Conservation (phyloP, 2,329 filamentous ascomycete species). For the Epichloe sylvatica region DNA sequence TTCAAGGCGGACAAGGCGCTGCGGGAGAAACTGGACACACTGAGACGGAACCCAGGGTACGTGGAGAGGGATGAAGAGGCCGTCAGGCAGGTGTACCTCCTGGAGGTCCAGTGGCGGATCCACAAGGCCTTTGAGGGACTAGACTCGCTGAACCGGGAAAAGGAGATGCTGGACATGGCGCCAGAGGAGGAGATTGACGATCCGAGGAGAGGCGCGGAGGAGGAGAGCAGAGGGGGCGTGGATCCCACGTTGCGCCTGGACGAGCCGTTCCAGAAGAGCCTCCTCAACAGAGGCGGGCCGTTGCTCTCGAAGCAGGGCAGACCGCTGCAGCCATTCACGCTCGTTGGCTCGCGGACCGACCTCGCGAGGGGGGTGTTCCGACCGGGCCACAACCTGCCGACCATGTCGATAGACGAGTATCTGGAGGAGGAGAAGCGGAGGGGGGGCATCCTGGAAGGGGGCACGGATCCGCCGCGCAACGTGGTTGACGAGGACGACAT, state of each 20-base stretch:
- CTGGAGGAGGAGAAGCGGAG: conserved; percentile 75
- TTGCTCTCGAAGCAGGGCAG: conserved; percentile 67
- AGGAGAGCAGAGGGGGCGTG: not conserved
- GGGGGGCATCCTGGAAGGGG: conserved; percentile 83
- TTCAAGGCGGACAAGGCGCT: conserved; percentile 78
- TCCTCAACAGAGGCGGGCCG: conserved; percentile 44
- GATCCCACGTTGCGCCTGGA: conserved; percentile 61
- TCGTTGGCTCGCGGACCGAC: conserved; percentile 63
- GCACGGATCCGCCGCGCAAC: conserved; percentile 56
- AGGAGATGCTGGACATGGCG: conserved; percentile 66
- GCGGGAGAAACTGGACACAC: conserved; percentile 60
- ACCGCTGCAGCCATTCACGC: conserved; percentile 79
- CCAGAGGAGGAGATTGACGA: conserved; percentile 39
- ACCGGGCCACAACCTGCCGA: conserved; percentile 82
- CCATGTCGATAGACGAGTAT: conserved; percentile 97
- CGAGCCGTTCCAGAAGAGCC: conserved; percentile 36
- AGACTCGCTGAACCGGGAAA: conserved; percentile 75
- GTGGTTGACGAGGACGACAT: conserved; percentile 82
- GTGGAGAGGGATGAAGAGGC: conserved; percentile 65
- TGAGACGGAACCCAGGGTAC: conserved; percentile 33
- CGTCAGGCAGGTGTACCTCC: conserved; percentile 64
- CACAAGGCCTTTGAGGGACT: conserved; percentile 76
- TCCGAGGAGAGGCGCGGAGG: not conserved
- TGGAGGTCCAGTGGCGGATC: conserved; percentile 56
- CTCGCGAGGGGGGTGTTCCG: conserved; percentile 76